phyloP scores from a whole-genome alignment of 2,329 filamentous ascomycete genomes.

The Alternaria alternata region DNA sequence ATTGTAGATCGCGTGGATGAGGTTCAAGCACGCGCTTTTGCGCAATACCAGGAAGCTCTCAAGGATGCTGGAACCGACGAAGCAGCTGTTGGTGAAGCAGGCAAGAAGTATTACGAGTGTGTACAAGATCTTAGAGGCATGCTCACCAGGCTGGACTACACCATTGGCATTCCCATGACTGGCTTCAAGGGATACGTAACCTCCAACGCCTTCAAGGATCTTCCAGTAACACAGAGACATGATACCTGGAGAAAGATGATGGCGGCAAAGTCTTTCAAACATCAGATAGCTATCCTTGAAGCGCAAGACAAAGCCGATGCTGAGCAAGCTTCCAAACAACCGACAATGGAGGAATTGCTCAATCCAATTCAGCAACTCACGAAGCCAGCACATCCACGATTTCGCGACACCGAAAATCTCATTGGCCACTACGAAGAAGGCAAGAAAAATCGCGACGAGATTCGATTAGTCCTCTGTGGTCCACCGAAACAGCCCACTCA shows the following conservation, averaged over 20 bases:
- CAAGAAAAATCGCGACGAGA: slow-evolving; percentile 18
- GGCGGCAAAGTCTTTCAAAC: slow-evolving; percentile 15
- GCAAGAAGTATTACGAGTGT: slow-evolving; percentile 29
- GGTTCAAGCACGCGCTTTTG: slow-evolving; percentile 10
- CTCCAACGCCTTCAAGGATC: slow-evolving; percentile 4
- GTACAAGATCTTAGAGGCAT: slow-evolving; percentile 13
- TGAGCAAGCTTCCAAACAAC: background rate
- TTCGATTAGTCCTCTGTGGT: slow-evolving; percentile 19
- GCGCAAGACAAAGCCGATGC: slow-evolving; percentile 7
- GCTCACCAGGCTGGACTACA: slow-evolving; percentile 20
- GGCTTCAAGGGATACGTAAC: slow-evolving; percentile 25
- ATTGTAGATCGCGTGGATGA: slow-evolving; percentile 28
- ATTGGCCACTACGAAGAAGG: slow-evolving; percentile 26
- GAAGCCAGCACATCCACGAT: slow-evolving; percentile 15
- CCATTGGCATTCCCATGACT: slow-evolving; percentile 23
- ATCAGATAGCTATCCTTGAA: slow-evolving; percentile 9
- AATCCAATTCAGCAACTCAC: slow-evolving; percentile 11
- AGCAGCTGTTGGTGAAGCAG: slow-evolving; percentile 9
- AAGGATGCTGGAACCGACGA: background rate
- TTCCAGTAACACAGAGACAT: slow-evolving; percentile 4
- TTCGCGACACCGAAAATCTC: slow-evolving; percentile 19
- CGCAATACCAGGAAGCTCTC: background rate
- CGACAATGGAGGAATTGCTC: background rate
- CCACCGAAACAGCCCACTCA: slow-evolving; percentile 10
- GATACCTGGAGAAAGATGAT: slow-evolving; percentile 12